phyloP scores from a whole-genome alignment of 345 rosid genomes.

The Raphanus raphanistrum region DNA sequence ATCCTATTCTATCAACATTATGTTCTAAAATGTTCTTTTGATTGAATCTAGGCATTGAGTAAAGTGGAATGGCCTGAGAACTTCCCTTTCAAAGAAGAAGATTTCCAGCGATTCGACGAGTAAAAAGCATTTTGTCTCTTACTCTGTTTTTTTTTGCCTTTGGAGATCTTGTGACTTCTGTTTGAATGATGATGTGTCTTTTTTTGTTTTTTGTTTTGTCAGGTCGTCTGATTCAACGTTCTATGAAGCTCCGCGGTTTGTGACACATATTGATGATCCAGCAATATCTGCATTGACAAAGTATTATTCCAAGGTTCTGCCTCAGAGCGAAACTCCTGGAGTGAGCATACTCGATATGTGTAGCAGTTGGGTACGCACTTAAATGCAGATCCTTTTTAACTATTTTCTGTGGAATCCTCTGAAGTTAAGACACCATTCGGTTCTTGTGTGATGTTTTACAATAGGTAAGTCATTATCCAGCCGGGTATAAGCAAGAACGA shows the following conservation, averaged over 20 bases:
- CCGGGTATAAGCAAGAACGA: conserved; percentile 81
- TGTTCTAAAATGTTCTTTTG: too few relatives aligned
- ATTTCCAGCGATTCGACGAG: conserved; percentile 90
- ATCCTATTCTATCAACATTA: too few relatives aligned
- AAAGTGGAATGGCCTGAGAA: conserved; percentile 85
- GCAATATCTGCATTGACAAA: conserved; percentile 86
- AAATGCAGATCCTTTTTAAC: background rate
- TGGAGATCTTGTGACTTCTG: conserved; percentile 2
- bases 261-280: conserved; percentile 88
- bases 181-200: background rate
- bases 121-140: conserved; percentile 38
- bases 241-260: conserved; percentile 83
- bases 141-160: conserved; percentile 8
- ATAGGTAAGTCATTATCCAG: conserved; percentile 89
- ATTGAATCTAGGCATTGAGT: conserved; percentile 55
- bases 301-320: conserved; percentile 74
- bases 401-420: background rate
- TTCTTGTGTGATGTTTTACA: conserved; percentile 22
- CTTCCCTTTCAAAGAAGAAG: conserved; percentile 85
- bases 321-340: conserved; percentile 77
- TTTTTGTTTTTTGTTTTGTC: conserved; percentile 13
- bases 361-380: conserved; percentile 84
- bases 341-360: conserved; percentile 86
- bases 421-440: too few relatives aligned
- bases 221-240: conserved; percentile 77